Conservation (phyloP, 805 yeast species). For the Saccharomycopsis capsularis region DNA sequence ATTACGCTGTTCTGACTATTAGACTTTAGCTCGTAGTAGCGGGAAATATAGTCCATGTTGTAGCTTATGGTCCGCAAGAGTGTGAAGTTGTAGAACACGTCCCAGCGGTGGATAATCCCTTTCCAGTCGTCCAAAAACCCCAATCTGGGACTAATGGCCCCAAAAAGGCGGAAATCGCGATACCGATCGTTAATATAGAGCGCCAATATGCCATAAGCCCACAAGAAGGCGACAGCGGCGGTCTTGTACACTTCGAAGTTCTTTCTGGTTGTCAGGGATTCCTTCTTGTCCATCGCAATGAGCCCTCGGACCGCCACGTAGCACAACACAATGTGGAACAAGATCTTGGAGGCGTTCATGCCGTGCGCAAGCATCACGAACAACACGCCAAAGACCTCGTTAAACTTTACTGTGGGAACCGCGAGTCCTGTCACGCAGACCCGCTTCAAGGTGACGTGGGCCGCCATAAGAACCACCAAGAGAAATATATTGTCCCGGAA, state of each 20-base stretch:
- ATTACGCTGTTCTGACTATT: conserved; percentile 3
- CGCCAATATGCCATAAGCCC: conserved; percentile 76
- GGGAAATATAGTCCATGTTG: conserved; percentile 65
- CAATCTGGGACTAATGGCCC: conserved; percentile 35
- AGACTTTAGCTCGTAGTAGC: conserved; percentile 18
- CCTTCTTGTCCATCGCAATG: conserved; percentile 12
- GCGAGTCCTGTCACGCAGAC: conserved; percentile 15
- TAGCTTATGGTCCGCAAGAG: conserved; percentile 77
- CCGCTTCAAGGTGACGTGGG: conserved; percentile 50
- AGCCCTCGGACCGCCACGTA: conserved; percentile 33
- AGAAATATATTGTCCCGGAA: conserved; percentile 75
- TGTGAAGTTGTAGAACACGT: conserved; percentile 88
- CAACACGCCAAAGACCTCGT: conserved; percentile 60
- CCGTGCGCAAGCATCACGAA: conserved; percentile 79
- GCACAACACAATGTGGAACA: conserved; percentile 49
- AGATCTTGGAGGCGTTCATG: conserved; percentile 54
- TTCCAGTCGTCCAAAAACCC: conserved; percentile 52
- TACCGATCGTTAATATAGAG: conserved; percentile 71
- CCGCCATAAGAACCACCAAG: conserved; percentile 44
- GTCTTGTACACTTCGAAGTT: conserved; percentile 26
- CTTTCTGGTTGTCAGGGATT: conserved; percentile 20
- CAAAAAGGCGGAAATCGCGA: conserved; percentile 44
- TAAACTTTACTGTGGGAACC: conserved; percentile 51
- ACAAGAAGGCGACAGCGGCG: conserved; percentile 41
- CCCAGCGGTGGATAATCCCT: conserved; percentile 90